These are phyloP conservation scores for Colletotrichum kahawae DNA, from an alignment of 2,329 filamentous ascomycete species.

Conservation along the genomic window DNA sequence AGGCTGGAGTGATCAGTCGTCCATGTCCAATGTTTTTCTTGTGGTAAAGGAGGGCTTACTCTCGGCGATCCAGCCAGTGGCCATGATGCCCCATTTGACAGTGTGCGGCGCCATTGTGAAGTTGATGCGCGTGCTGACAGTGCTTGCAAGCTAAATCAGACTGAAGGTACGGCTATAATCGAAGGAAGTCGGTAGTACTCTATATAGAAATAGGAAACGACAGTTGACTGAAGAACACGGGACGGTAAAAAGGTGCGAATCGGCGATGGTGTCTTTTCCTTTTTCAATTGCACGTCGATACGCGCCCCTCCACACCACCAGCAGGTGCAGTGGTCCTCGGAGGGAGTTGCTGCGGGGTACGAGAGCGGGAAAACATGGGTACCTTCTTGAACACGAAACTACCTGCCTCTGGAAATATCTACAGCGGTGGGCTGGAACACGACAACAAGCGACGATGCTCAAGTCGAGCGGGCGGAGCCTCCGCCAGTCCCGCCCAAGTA, in stretches of 20 bases:
- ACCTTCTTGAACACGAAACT: background rate
- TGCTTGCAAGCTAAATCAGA: background rate
- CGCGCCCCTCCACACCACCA: constrained; percentile 1
- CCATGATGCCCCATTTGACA: constrained; percentile 65
- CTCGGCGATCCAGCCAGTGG: constrained; percentile 64
- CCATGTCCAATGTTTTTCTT: background rate
- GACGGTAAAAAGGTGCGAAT: background rate
- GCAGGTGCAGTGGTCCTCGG: background rate
- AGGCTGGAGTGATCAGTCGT: constrained; percentile 44
- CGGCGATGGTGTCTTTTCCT: background rate
- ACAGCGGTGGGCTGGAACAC: background rate
- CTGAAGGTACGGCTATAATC: background rate
- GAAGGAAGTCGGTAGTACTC: background rate
- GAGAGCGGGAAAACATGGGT: background rate
- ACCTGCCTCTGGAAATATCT: background rate
- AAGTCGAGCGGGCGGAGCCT: background rate
- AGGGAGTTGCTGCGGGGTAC: constrained; percentile 17
- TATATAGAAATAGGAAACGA: background rate
- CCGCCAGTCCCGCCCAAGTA: background rate
- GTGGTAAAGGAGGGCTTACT: constrained; percentile 42
- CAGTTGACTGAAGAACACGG: background rate
- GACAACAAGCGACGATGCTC: background rate
- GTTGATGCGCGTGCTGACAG: constrained; percentile 4
- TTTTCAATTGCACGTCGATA: constrained; percentile 1
- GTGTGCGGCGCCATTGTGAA: constrained; percentile 52